Percentiles rank a stretch among this genome's conserved stretches.
Evolutionary conservation across 2,329 filamentous ascomycete genomes (phyloP).

Genomic region (Nothophoma quercina): DNA sequence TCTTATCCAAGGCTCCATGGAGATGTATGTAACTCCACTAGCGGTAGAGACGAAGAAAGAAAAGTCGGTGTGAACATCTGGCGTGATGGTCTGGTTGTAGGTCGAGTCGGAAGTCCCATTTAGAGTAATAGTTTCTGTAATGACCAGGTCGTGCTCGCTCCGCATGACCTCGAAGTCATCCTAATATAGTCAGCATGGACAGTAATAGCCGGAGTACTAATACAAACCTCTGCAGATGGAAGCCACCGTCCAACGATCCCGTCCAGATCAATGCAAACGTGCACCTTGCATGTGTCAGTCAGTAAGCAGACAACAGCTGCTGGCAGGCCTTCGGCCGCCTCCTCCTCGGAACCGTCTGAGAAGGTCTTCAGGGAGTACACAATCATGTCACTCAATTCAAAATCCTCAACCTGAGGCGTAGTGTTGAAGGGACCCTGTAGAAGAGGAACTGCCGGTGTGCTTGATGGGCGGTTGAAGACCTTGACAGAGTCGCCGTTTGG

Average conservation of each 20-base stretch:
- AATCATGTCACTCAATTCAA: constrained; percentile 68
- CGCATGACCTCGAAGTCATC: constrained; percentile 29
- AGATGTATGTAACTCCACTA: constrained; percentile 62
- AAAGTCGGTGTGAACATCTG: constrained; percentile 63
- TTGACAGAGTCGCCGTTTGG: constrained; percentile 55
- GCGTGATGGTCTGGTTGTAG: constrained; percentile 63
- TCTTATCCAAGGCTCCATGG: constrained; percentile 64
- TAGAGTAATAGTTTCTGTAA: constrained; percentile 53
- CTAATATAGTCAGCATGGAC: constrained; percentile 16
- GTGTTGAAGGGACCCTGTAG: constrained; percentile 69
- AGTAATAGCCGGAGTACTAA: not conserved
- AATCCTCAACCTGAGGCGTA: constrained; percentile 59
- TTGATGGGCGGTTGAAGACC: constrained; percentile 63
- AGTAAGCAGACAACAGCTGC: constrained; percentile 66
- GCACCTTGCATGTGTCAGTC: constrained; percentile 63
- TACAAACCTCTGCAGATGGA: constrained; percentile 51
- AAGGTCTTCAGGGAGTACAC: constrained; percentile 60
- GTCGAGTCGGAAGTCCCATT: constrained; percentile 33
- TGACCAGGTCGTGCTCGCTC: constrained; percentile 39
- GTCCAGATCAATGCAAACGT: constrained; percentile 67
- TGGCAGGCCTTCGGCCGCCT: constrained; percentile 60
- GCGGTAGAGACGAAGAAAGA: constrained; percentile 66
- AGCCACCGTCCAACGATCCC: constrained; percentile 71
- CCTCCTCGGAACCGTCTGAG: constrained; percentile 60
- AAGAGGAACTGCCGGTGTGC: constrained; percentile 63